A percentile compares a stretch with the other conserved stretches of the same genome.
phyloP scores from a whole-genome alignment of 352 stramenopile species.

The Globisporangium solare region DNA sequence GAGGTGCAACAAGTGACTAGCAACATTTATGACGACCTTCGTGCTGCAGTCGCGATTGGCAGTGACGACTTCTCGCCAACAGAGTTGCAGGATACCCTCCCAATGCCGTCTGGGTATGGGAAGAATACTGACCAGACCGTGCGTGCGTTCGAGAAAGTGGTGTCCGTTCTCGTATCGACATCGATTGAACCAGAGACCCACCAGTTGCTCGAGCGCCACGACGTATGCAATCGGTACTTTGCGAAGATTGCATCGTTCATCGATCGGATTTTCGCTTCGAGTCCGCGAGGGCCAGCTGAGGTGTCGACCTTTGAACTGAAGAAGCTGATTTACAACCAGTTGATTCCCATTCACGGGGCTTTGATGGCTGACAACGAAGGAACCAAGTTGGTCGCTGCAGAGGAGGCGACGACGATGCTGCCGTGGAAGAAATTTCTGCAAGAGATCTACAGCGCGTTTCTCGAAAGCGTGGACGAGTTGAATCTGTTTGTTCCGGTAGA shows the following conservation, averaged over 20 bases:
- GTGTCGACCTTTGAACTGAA: constrained; percentile 67
- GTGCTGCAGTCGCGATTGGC: constrained; percentile 1
- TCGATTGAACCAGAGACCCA: constrained; percentile 16
- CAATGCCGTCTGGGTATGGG: constrained; percentile 20
- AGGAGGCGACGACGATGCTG: constrained; percentile 23
- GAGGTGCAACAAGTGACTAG: not conserved
- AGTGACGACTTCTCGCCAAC: constrained; percentile 23
- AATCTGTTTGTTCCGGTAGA: constrained; percentile 36
- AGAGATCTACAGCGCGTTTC: constrained; percentile 55
- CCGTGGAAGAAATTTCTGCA: constrained; percentile 58
- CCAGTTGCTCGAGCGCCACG: constrained; percentile 15
- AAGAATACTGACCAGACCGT: constrained; percentile 37
- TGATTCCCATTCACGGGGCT: constrained; percentile 50
- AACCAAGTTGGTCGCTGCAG: constrained; percentile 10
- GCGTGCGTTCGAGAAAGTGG: constrained; percentile 20
- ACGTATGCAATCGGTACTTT: constrained; percentile 57
- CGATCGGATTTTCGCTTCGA: constrained; percentile 42
- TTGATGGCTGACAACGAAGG: constrained; percentile 13
- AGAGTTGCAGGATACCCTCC: constrained; percentile 39
- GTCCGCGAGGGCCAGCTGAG: constrained; percentile 3
- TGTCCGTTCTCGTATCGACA: constrained; percentile 28
- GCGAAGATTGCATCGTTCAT: constrained; percentile 48
- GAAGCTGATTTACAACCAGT: constrained; percentile 38
- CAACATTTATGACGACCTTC: constrained; percentile 25
- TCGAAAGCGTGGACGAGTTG: constrained; percentile 49